Percentiles rank a stretch among this genome's conserved stretches.
phyloP scores from a whole-genome alignment of 2,329 filamentous ascomycete species.

The Fusarium denticulatum region DNA sequence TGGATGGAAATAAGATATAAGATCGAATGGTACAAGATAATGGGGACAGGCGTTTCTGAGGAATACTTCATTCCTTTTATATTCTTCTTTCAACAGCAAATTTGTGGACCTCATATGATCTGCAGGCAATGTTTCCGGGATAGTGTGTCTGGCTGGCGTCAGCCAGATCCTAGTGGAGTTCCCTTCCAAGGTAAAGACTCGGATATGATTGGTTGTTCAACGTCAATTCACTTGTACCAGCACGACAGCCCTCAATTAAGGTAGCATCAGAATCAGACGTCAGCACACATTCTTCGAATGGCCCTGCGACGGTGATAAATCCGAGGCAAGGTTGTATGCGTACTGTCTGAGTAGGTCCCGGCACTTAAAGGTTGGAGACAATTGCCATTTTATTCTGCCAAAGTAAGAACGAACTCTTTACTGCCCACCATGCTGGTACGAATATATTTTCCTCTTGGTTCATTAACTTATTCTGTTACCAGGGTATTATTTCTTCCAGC shows the following conservation, averaged over 20 bases:
- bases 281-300: too few species aligned
- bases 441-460: not conserved
- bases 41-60: accelerated
- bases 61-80: not conserved
- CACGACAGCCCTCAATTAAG: too few species aligned
- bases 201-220: not conserved
- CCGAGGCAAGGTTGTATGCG: too few species aligned
- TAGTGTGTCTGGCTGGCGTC: not conserved
- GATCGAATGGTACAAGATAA: not conserved
- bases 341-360: too few species aligned
- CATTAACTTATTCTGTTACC: accelerated
- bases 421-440: not conserved
- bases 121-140: not conserved
- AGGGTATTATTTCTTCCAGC: accelerated
- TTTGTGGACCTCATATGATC: not conserved
- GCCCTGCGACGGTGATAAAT: not conserved
- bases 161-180: not conserved
- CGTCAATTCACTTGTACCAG: not conserved
- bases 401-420: too few species aligned
- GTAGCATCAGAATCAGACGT: not conserved
- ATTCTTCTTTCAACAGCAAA: not conserved
- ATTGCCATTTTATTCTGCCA: not conserved
- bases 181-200: not conserved
- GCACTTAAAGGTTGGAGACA: not conserved
- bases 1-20: not conserved